Evolutionary conservation across 176 grass and related monocot genomes (phyloP).

Genomic region (Dactylis glomerata): DNA sequence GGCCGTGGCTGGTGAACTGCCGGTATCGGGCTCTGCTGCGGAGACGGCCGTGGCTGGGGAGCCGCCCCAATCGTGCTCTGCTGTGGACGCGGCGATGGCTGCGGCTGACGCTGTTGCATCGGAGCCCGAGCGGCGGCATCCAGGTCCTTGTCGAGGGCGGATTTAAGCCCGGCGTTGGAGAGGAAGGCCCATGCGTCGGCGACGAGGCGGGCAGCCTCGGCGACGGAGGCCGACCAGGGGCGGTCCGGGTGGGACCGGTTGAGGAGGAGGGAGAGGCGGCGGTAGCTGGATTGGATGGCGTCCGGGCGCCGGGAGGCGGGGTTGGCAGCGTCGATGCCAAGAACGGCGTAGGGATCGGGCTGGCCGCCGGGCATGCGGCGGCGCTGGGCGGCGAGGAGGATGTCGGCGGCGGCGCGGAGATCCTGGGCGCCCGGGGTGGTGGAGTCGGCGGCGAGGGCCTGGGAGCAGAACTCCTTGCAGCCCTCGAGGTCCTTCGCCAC

Average conservation of each 20-base stretch:
- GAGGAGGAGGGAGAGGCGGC: constrained; percentile 58
- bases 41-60: neutral
- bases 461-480: constrained; percentile 67
- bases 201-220: constrained; percentile 58
- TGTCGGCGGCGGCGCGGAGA: constrained; percentile 54
- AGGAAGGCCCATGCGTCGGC: constrained; percentile 61
- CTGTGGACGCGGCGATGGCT: neutral
- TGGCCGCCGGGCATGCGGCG: constrained; percentile 39
- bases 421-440: constrained; percentile 50
- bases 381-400: constrained; percentile 50
- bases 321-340: constrained; percentile 52
- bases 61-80: neutral
- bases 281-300: constrained; percentile 45
- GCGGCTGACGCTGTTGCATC: neutral
- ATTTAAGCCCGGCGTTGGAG: constrained; percentile 56
- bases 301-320: constrained; percentile 39
- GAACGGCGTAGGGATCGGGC: constrained; percentile 64
- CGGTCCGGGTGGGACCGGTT: constrained; percentile 29
- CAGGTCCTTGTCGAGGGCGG: constrained; percentile 54
- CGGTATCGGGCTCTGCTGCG: neutral
- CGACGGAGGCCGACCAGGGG: constrained; percentile 27
- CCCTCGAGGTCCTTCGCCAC: constrained; percentile 63
- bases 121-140: constrained; percentile 37
- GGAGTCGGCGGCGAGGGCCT: constrained; percentile 60
- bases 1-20: neutral